phyloP scores from a whole-genome alignment of 768 basidiomycete genomes.

The Pleurotus cornucopiae region DNA sequence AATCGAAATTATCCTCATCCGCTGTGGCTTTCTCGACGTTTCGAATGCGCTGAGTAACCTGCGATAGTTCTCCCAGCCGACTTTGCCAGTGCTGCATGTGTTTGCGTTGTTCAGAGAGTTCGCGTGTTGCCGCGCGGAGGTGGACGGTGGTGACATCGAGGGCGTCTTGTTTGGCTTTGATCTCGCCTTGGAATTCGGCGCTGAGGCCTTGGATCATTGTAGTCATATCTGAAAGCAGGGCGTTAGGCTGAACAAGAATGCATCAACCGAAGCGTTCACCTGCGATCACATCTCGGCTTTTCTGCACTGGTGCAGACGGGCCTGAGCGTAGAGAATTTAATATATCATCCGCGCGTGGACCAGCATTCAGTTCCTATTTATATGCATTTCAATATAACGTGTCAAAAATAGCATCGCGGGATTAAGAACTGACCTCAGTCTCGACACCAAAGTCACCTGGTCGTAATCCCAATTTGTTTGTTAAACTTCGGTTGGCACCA shows the following conservation, averaged over 20 bases:
- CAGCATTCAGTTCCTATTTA: constrained; percentile 62
- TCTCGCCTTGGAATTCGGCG: constrained; percentile 76
- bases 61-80: constrained; percentile 74
- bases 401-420: not conserved
- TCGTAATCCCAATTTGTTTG: constrained; percentile 90
- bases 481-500: constrained; percentile 82
- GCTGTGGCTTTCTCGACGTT: constrained; percentile 78
- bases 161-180: constrained; percentile 80
- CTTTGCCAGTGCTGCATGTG: constrained; percentile 76
- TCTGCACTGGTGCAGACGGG: constrained; percentile 75
- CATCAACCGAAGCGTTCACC: constrained; percentile 35
- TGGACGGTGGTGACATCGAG: constrained; percentile 87
- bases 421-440: constrained; percentile 59
- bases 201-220: constrained; percentile 77
- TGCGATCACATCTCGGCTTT: constrained; percentile 83
- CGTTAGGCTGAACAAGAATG: constrained; percentile 1
- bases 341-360: constrained; percentile 76
- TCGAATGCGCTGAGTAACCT: constrained; percentile 71
- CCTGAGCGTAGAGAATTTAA: constrained; percentile 68
- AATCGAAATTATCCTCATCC: constrained; percentile 83
- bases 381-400: not conserved
- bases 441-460: constrained; percentile 96
- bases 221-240: constrained; percentile 63
- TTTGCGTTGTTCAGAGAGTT: constrained; percentile 86
- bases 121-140: constrained; percentile 84